Percentiles rank a stretch among this genome's conserved stretches.
Evolutionary conservation across 1,284 basidiomycete genomes (phyloP).

Genomic region (Cryptococcus deneoformans): DNA sequence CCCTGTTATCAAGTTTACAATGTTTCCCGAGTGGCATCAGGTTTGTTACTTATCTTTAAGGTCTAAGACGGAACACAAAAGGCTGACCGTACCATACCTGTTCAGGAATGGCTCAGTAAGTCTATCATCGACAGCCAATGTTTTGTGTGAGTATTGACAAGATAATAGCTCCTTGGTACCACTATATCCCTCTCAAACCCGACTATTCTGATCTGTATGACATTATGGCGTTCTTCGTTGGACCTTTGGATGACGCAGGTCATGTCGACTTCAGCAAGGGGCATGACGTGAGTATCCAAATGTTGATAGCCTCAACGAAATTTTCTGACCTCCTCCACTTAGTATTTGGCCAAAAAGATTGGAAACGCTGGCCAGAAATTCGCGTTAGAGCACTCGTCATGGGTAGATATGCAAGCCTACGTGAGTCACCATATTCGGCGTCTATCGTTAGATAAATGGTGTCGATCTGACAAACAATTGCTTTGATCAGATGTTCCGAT

Average conservation of each 20-base stretch:
- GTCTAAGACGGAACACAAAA: slow-evolving; percentile 23
- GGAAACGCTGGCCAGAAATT: slow-evolving; percentile 51
- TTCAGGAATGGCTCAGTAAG: slow-evolving; percentile 37
- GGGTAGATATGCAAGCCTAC: slow-evolving; percentile 53
- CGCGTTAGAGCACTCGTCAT: slow-evolving; percentile 51
- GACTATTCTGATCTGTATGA: slow-evolving; percentile 54
- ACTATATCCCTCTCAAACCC: slow-evolving; percentile 52
- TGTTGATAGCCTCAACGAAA: background rate
- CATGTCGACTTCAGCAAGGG: slow-evolving; percentile 40
- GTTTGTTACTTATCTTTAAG: no score
- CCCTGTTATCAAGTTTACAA: slow-evolving; percentile 50
- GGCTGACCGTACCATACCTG: slow-evolving; percentile 8
- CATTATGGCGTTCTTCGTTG: slow-evolving; percentile 52
- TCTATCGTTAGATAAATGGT: background rate
- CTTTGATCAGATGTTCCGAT: slow-evolving; percentile 39
- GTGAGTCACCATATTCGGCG: slow-evolving; percentile 24
- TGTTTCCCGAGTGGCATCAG: slow-evolving; percentile 51
- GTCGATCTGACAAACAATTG: background rate
- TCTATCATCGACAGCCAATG: background rate
- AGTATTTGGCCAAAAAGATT: slow-evolving; percentile 37
- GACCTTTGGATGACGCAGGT: slow-evolving; percentile 42
- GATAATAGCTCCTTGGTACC: slow-evolving; percentile 43
- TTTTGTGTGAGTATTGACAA: background rate
- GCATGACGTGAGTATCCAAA: slow-evolving; percentile 23
- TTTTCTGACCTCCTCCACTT: background rate